A percentile compares a stretch with the other conserved stretches of the same genome.
Evolutionary conservation across 495 filamentous ascomycete genomes (phyloP).

Genomic region (Penicillium malachiteum): DNA sequence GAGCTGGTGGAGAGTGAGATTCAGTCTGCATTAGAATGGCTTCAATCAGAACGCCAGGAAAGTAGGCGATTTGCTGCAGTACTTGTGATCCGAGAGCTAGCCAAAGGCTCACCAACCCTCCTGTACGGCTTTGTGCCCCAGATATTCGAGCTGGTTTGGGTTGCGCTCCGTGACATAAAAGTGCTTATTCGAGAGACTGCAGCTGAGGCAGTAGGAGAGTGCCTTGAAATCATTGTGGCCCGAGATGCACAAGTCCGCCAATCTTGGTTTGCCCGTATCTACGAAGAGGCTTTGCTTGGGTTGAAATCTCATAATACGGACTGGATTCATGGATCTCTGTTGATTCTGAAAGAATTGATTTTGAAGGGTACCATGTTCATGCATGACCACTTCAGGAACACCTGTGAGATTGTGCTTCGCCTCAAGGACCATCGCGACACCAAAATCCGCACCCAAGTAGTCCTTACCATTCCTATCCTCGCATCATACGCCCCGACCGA

Average conservation of each 20-base stretch:
- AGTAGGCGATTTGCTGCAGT: conserved; percentile 89
- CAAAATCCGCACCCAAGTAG: conserved; percentile 82
- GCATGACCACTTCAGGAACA: conserved; percentile 81
- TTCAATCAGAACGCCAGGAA: conserved; percentile 93
- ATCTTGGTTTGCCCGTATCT: conserved; percentile 82
- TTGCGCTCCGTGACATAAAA: conserved; percentile 83
- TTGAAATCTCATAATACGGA: conserved; percentile 79
- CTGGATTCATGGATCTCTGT: conserved; percentile 83
- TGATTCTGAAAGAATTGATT: conserved; percentile 87
- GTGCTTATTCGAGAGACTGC: conserved; percentile 89
- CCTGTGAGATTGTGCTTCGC: conserved; percentile 85
- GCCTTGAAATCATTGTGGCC: conserved; percentile 88
- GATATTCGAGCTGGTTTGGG: conserved; percentile 93
- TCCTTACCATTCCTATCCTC: conserved; percentile 86
- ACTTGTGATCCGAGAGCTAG: conserved; percentile 83
- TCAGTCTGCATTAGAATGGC: conserved; percentile 89
- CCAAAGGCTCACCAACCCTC: conserved; percentile 84
- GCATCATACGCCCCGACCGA: conserved; percentile 87
- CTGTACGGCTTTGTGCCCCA: conserved; percentile 88
- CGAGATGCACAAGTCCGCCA: conserved; percentile 82
- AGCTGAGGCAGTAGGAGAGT: conserved; percentile 85
- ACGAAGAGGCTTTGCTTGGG: conserved; percentile 75
- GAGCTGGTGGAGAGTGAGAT: conserved; percentile 97
- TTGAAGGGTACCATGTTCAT: conserved; percentile 98
- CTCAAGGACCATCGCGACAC: conserved; percentile 89